Conservation (phyloP, 345 rosid species). For the Syzygium aromaticum region DNA sequence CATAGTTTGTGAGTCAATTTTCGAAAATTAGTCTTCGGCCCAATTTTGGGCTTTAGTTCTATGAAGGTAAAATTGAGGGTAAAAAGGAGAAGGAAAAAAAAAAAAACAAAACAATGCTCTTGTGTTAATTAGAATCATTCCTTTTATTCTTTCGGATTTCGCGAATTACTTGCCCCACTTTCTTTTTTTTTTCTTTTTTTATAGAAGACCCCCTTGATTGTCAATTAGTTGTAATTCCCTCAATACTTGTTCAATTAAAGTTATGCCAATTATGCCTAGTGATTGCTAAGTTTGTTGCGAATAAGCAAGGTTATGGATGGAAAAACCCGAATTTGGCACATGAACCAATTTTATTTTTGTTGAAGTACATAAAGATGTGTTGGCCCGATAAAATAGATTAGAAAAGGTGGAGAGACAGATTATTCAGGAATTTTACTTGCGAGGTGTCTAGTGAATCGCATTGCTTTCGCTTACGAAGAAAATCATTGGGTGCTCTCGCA, state of each 20-base stretch:
- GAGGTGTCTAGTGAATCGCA: rapidly evolving
- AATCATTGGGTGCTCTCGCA: neutral
- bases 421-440: neutral
- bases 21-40: neutral
- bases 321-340: neutral
- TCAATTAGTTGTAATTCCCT: neutral
- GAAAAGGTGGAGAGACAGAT: neutral
- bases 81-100: neutral
- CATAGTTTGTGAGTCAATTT: neutral
- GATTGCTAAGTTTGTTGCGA: neutral
- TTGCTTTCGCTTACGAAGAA: neutral
- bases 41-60: neutral
- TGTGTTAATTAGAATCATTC: neutral
- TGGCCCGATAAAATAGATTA: neutral
- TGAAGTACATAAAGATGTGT: neutral
- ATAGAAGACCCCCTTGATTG: neutral
- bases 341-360: neutral
- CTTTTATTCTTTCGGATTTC: neutral
- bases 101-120: rapidly evolving
- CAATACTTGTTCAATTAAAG: neutral
- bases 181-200: neutral
- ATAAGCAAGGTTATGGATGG: neutral
- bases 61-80: neutral
- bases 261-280: neutral
- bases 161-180: neutral